A percentile compares a stretch with the other conserved stretches of the same genome.
phyloP scores from a whole-genome alignment of 208 protist species.

The Angomonas ambiguus region DNA sequence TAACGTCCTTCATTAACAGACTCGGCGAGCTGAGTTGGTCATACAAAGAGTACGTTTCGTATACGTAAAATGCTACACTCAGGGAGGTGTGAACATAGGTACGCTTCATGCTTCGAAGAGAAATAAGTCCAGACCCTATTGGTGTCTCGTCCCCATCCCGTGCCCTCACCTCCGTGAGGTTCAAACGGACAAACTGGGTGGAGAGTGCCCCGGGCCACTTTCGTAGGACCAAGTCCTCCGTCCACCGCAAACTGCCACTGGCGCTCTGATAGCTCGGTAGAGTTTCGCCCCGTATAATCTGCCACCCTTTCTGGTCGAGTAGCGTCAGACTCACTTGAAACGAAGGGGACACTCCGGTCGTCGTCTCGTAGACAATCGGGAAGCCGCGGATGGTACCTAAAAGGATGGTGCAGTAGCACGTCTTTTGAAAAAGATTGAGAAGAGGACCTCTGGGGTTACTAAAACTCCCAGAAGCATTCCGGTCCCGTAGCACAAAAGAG shows the following conservation, averaged over 20 bases:
- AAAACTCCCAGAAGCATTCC: slow-evolving; percentile 19
- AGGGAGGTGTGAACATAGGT: slow-evolving; percentile 52
- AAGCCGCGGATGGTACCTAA: slow-evolving; percentile 82
- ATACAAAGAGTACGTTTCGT: slow-evolving; percentile 89
- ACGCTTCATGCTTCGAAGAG: slow-evolving; percentile 57
- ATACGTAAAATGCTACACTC: slow-evolving; percentile 85
- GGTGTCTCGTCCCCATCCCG: slow-evolving; percentile 81
- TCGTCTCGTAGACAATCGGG: slow-evolving; percentile 77
- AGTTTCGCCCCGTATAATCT: slow-evolving; percentile 76
- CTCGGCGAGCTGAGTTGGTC: slow-evolving; percentile 77
- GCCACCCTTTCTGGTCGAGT: slow-evolving; percentile 82
- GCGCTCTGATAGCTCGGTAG: slow-evolving; percentile 81
- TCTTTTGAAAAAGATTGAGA: slow-evolving; percentile 78
- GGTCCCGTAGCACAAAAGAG: slow-evolving; percentile 53
- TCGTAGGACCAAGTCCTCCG: slow-evolving; percentile 71
- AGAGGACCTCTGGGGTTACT: slow-evolving; percentile 39
- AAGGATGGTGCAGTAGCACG: slow-evolving; percentile 73
- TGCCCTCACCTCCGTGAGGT: slow-evolving; percentile 79
- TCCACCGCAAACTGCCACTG: slow-evolving; percentile 79
- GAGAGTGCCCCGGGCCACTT: slow-evolving; percentile 80
- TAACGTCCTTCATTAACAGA: slow-evolving; percentile 80
- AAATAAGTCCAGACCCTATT: slow-evolving; percentile 82
- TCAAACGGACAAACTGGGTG: slow-evolving; percentile 85
- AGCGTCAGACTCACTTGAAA: slow-evolving; percentile 85
- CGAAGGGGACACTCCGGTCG: slow-evolving; percentile 66